Conservation (phyloP, 2,329 filamentous ascomycete species). For the Colletotrichum phormii region DNA sequence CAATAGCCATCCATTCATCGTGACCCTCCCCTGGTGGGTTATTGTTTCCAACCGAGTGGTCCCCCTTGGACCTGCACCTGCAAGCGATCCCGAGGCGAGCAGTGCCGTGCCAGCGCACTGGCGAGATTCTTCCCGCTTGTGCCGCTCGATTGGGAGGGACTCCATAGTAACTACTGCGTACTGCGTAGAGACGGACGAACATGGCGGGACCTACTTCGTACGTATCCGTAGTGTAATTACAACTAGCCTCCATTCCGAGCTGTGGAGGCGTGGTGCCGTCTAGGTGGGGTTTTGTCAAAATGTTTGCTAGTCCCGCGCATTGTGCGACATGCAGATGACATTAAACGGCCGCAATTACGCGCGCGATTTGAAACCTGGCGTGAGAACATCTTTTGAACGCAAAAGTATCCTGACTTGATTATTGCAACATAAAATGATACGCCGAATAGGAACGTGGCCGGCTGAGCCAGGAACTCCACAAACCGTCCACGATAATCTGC, state of each 20-base stretch:
- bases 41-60: constrained; percentile 10
- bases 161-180: too few relatives aligned
- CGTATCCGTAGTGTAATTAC: too few relatives aligned
- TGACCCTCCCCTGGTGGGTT: not conserved
- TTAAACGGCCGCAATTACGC: not conserved
- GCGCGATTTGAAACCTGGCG: not conserved
- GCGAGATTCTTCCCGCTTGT: constrained; percentile 21
- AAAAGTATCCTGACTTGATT: not conserved
- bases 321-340: not conserved
- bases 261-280: not conserved
- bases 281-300: not conserved
- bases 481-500: not conserved
- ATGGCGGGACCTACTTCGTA: not conserved
- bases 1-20: not conserved
- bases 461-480: not conserved
- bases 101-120: constrained; percentile 4
- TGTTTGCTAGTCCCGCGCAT: not conserved
- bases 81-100: constrained; percentile 15
- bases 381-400: not conserved
- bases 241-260: not conserved
- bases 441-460: not conserved
- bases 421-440: not conserved
- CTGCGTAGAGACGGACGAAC: not conserved
- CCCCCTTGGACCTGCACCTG: constrained; percentile 9
- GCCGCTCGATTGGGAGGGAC: constrained; percentile 17